A percentile compares a stretch with the other conserved stretches of the same genome.
These are phyloP conservation scores for Aspergillus puulaauensis DNA, from an alignment of 2,329 filamentous ascomycete species.

Conservation along the genomic window DNA sequence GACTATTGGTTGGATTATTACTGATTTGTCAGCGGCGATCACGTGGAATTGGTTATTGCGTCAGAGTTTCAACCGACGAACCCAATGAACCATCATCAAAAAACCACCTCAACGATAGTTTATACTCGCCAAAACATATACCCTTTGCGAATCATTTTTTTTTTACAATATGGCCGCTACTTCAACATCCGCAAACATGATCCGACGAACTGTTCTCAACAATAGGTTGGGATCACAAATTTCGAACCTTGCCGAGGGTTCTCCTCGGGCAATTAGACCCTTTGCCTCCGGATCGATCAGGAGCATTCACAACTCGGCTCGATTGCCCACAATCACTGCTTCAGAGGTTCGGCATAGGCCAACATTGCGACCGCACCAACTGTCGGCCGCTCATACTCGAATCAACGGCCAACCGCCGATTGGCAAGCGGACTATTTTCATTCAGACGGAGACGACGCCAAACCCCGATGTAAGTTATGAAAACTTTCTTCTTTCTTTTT, in stretches of 20 bases:
- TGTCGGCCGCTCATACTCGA: slow-evolving; percentile 34
- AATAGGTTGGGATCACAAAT: slow-evolving; percentile 21
- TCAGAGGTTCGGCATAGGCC: slow-evolving; percentile 49
- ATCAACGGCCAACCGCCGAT: slow-evolving; percentile 41
- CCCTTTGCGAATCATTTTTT: background rate
- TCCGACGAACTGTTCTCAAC: slow-evolving; percentile 29
- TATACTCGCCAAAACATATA: background rate
- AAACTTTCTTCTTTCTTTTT: background rate
- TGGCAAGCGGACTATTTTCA: slow-evolving; percentile 78
- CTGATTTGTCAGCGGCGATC: slow-evolving; percentile 31
- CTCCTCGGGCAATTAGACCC: slow-evolving; percentile 28
- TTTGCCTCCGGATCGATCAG: slow-evolving; percentile 33
- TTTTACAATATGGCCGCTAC: slow-evolving; percentile 31
- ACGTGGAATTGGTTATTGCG: slow-evolving; percentile 31
- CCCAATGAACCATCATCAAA: background rate
- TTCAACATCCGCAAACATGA: slow-evolving; percentile 31
- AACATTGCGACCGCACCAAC: slow-evolving; percentile 44
- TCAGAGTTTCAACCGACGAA: slow-evolving; percentile 25
- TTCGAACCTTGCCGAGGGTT: slow-evolving; percentile 23
- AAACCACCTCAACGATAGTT: background rate
- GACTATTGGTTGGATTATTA: slow-evolving; percentile 22
- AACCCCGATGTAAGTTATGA: slow-evolving; percentile 71
- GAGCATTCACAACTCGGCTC: slow-evolving; percentile 44
- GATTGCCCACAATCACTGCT: slow-evolving; percentile 48
- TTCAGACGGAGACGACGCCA: slow-evolving; percentile 92